Conservation (phyloP, 2,329 filamentous ascomycete species). For the Monilinia polystroma region DNA sequence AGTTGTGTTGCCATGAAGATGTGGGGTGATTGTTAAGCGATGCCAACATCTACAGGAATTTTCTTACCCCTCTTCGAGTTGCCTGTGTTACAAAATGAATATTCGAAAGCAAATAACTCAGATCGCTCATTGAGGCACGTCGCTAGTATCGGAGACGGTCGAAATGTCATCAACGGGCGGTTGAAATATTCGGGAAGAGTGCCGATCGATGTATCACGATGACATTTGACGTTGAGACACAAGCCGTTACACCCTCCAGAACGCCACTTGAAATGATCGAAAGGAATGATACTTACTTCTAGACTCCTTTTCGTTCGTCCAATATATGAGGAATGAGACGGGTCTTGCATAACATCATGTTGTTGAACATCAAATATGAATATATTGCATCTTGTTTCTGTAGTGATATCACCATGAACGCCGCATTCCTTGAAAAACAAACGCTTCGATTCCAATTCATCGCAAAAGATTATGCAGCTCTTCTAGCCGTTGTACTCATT, state of each 20-base stretch:
- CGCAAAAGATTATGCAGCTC: constrained; percentile 40
- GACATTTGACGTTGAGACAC: not conserved
- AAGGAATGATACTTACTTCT: constrained; percentile 4
- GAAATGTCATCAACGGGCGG: not conserved
- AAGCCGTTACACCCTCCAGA: constrained; percentile 5
- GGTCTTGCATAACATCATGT: constrained; percentile 21
- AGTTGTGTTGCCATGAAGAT: not conserved
- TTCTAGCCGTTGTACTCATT: constrained; percentile 59
- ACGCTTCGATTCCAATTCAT: constrained; percentile 10
- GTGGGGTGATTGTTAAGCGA: constrained; percentile 16
- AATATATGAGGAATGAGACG: not conserved
- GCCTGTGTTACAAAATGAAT: not conserved
- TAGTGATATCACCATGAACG: constrained; percentile 17
- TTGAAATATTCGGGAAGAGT: not conserved
- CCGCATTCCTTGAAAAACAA: constrained; percentile 10
- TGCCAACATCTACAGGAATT: not conserved
- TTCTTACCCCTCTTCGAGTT: not conserved
- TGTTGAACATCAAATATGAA: constrained; percentile 20
- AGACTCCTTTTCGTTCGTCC: not conserved
- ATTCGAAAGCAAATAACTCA: not conserved
- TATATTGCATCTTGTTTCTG: constrained; percentile 13
- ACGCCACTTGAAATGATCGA: constrained; percentile 1
- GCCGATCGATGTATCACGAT: constrained; percentile 1
- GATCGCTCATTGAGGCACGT: not conserved
- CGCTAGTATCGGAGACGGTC: not conserved